Percentiles rank a stretch among this genome's conserved stretches.
These are phyloP conservation scores for Chrysochromulina parva DNA, from an alignment of 78 protist species.

Conservation along the genomic window DNA sequence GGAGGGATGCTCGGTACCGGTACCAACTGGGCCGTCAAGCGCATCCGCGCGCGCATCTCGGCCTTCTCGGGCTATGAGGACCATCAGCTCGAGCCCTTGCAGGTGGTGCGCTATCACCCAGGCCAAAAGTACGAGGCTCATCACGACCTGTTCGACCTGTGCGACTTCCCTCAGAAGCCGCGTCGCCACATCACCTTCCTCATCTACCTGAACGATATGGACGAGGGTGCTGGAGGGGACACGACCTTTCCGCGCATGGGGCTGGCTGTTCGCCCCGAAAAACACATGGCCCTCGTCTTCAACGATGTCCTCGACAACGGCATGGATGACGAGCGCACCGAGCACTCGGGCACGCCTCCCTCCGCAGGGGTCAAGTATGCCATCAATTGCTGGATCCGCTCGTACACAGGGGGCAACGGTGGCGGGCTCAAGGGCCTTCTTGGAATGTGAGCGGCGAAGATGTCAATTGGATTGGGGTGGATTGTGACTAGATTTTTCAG, in stretches of 20 bases:
- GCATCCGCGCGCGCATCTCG: constrained; percentile 15
- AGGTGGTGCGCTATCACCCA: constrained; percentile 22
- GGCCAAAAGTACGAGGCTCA: constrained; percentile 5
- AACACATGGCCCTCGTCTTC: constrained; percentile 7
- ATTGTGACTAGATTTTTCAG: too few relatives aligned
- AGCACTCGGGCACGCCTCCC: constrained; percentile 6
- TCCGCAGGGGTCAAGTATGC: neutral
- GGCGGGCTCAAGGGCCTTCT: too few relatives aligned
- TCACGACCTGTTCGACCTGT: neutral
- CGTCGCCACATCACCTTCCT: constrained; percentile 20
- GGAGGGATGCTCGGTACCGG: too few relatives aligned
- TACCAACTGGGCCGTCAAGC: neutral
- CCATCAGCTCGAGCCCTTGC: neutral
- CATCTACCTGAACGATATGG: constrained; percentile 1
- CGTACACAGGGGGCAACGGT: too few relatives aligned
- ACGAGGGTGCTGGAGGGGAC: neutral
- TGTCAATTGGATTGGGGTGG: too few relatives aligned
- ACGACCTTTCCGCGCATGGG: neutral
- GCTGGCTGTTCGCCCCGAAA: neutral
- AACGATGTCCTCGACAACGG: constrained; percentile 1
- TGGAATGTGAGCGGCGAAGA: too few relatives aligned
- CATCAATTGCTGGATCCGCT: neutral
- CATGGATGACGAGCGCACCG: constrained; percentile 16
- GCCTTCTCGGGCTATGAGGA: constrained; percentile 5
- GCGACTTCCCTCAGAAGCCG: constrained; percentile 27